phyloP scores from a whole-genome alignment of 441 rosid species.

The Capsella rubella region DNA sequence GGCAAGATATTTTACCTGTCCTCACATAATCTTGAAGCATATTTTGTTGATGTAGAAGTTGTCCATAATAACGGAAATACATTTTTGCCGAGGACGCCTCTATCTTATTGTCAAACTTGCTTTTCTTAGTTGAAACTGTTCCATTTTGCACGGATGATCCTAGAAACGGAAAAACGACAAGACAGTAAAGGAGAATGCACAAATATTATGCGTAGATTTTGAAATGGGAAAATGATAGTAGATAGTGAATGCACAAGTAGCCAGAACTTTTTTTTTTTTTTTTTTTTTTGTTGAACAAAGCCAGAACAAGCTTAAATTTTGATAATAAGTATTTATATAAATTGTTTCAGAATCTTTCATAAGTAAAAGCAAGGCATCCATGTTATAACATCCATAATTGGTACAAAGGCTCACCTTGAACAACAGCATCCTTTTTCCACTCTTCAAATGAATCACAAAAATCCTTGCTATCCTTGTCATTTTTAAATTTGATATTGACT shows the following conservation, averaged over 20 bases:
- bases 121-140: slow-evolving; percentile 48
- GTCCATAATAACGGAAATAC: slow-evolving; percentile 98
- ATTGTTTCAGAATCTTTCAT: not conserved
- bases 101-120: slow-evolving; percentile 91
- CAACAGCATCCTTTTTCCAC: slow-evolving; percentile 66
- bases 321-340: not conserved
- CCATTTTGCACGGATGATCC: slow-evolving; percentile 65
- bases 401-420: slow-evolving; percentile 62
- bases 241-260: slow-evolving; percentile 6
- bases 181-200: slow-evolving; percentile 38
- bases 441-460: slow-evolving; percentile 79
- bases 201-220: slow-evolving; percentile 12
- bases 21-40: slow-evolving; percentile 98
- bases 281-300: too few relatives aligned
- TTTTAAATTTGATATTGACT: slow-evolving; percentile 64
- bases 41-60: slow-evolving; percentile 93
- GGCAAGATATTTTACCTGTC: slow-evolving; percentile 66
- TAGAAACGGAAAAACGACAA: slow-evolving; percentile 43
- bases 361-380: not conserved
- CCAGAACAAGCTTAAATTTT: slow-evolving; percentile 4
- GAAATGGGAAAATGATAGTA: not conserved
- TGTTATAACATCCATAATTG: not conserved
- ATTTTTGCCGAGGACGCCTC: slow-evolving; percentile 93
- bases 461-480: slow-evolving; percentile 76
- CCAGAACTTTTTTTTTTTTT: too few relatives aligned